Evolutionary conservation across 1,139 yeast species (phyloP).

Genomic region (Pichia sp.): DNA sequence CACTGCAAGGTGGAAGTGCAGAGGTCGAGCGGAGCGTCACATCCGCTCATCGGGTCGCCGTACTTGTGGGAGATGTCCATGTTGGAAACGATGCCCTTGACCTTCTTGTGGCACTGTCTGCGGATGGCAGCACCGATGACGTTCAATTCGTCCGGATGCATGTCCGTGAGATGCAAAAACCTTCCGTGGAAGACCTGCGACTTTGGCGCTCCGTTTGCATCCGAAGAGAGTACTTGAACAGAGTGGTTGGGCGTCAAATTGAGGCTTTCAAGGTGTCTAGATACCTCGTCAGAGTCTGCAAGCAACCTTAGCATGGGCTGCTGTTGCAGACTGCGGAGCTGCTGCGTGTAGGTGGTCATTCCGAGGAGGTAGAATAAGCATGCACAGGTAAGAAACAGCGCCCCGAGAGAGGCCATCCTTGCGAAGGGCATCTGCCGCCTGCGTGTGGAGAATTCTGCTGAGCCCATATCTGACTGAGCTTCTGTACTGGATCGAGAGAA

Average conservation of each 20-base stretch:
- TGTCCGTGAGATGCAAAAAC: slow-evolving; percentile 78
- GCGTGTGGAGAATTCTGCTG: too few relatives aligned
- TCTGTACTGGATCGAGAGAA: too few relatives aligned
- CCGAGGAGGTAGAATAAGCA: too few relatives aligned
- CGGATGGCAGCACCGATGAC: slow-evolving; percentile 47
- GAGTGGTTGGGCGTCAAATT: slow-evolving; percentile 40
- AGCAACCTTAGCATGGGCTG: neutral
- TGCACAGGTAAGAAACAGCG: too few relatives aligned
- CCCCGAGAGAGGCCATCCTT: too few relatives aligned
- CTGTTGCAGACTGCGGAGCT: too few relatives aligned
- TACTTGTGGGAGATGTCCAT: slow-evolving; percentile 50
- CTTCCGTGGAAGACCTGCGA: slow-evolving; percentile 49
- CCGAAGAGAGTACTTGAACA: slow-evolving; percentile 16
- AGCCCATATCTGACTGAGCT: too few relatives aligned
- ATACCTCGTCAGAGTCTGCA: slow-evolving; percentile 11
- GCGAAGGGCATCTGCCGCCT: too few relatives aligned
- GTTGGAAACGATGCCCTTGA: slow-evolving; percentile 14
- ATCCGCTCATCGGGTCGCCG: slow-evolving; percentile 73
- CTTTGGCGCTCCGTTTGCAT: slow-evolving; percentile 9
- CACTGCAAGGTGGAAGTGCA: slow-evolving; percentile 64
- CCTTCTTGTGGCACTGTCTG: slow-evolving; percentile 54
- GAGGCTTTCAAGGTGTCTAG: slow-evolving; percentile 22
- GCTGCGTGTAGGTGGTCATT: too few relatives aligned
- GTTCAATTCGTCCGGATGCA: slow-evolving; percentile 81
- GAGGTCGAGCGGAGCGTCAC: slow-evolving; percentile 62